Base-by-base conservation (phyloP, 2,329 filamentous ascomycete species). In the Alternaria postmessia region DNA sequence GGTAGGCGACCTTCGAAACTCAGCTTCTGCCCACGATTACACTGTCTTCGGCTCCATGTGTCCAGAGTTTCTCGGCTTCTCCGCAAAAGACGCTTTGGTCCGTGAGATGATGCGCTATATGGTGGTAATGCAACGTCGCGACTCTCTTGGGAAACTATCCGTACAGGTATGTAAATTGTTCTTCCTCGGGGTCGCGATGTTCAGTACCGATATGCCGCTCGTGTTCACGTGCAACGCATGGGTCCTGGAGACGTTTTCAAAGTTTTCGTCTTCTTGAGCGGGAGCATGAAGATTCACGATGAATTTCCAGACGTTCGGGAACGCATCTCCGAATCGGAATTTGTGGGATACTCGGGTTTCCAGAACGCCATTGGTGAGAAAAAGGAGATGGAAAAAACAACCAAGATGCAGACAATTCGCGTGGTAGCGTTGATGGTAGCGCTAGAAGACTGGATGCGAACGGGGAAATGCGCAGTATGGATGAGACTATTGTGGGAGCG, bases 11-110 rank as follows among this genome's bases (percentile, higher is more conserved):
- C 91, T 91, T 72, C 93, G 89, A 88, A 90, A 85, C 7, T 90
- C 90, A 0, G 84, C 88, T 53, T 83, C 81, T 61, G 83, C 88
- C 12, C 85, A 89, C 30, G 81, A 85, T 41, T 26, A 86, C 7
- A 81, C 83, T 26, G 80, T 80, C 1, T 91, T 95, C 75, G 89
- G 89, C 14, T 95, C 95, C 74, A 88, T 87, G 0, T 96, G 96
- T 72, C 83, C 87, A 0, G 92, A 94, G 28, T 34, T 34, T 11
- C 28, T 11, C 28, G 18, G 28, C 4, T 4, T 47, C 44, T 47
- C 44, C 28, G 12, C 12, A 34, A 47, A 12, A 5, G 18, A 47
- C 1, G 16, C 18, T 34, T 9, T 47, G 20, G 28, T 16, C 20
- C 4, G 28, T 9, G 14, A 18, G 20, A 7, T 47, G 11, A 47